A percentile compares a stretch with the other conserved stretches of the same genome.
Evolutionary conservation across 2,329 filamentous ascomycete species (phyloP).

Genomic region (Pseudogymnoascus sp.): DNA sequence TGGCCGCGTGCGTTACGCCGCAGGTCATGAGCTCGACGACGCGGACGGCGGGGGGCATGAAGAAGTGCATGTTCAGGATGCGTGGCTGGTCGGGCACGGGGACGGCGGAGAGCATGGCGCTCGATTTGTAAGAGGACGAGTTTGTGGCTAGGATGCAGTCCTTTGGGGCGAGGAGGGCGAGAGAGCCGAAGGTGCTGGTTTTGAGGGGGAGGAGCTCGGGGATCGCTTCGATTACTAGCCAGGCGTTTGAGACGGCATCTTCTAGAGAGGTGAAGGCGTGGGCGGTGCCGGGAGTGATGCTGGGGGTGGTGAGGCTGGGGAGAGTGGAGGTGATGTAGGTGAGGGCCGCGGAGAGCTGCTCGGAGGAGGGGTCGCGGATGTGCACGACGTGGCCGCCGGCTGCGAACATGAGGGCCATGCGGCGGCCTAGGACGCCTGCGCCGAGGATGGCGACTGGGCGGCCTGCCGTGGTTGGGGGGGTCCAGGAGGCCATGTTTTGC

Average conservation of each 20-base stretch:
- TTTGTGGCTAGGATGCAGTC: conserved; percentile 37
- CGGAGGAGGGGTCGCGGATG: conserved; percentile 34
- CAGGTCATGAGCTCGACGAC: conserved; percentile 33
- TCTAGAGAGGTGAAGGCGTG: conserved; percentile 16
- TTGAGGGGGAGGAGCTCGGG: conserved; percentile 37
- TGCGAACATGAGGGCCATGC: conserved; percentile 34
- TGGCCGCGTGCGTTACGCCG: conserved; percentile 24
- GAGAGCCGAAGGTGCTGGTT: conserved; percentile 29
- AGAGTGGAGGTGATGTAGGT: conserved; percentile 34
- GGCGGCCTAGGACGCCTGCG: conserved; percentile 35
- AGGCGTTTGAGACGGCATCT: conserved; percentile 23
- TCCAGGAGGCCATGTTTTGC: conserved; percentile 8
- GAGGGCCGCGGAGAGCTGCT: conserved; percentile 30
- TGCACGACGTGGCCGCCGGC: conserved; percentile 35
- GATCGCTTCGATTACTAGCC: conserved; percentile 33
- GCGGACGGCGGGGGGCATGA: conserved; percentile 23
- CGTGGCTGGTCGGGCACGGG: conserved; percentile 26
- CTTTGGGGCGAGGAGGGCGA: conserved; percentile 30
- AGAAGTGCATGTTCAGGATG: conserved; percentile 37
- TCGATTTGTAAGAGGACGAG: conserved; percentile 38
- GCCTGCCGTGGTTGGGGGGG: conserved; percentile 16
- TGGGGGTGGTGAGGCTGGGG: conserved; percentile 10
- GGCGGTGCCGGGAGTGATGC: background rate
- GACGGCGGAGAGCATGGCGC: conserved; percentile 33
- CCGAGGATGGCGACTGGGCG: conserved; percentile 33